These are phyloP conservation scores for Poa pratensis DNA, from an alignment of 176 grass and related monocot genomes.

Conservation along the genomic window DNA sequence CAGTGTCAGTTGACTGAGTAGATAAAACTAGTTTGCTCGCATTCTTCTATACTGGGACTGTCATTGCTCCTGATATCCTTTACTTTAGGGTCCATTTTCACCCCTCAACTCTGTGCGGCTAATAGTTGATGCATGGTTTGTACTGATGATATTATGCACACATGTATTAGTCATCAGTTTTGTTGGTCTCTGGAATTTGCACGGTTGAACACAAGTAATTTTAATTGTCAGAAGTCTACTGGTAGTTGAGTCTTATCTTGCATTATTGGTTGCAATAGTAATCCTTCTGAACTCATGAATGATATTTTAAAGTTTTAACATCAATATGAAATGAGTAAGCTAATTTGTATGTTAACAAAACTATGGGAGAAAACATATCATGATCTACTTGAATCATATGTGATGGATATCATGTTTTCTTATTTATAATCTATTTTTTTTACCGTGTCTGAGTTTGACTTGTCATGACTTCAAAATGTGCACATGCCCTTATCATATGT, in stretches of 20 bases:
- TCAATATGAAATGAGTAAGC: conserved; percentile 6
- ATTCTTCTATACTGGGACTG: conserved; percentile 26
- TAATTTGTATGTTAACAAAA: neutral
- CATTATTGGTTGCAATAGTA: conserved; percentile 2
- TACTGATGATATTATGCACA: conserved; percentile 17
- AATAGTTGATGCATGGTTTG: neutral
- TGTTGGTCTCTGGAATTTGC: neutral
- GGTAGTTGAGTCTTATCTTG: conserved; percentile 1
- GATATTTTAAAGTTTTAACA: conserved; percentile 20
- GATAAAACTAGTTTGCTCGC: neutral
- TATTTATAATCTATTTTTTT: conserved; percentile 30
- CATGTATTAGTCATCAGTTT: conserved; percentile 18
- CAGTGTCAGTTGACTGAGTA: conserved; percentile 4
- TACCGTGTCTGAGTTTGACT: neutral
- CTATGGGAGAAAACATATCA: neutral
- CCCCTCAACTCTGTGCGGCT: neutral
- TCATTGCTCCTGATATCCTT: conserved; percentile 3
- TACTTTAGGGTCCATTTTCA: neutral
- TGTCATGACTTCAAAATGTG: conserved; percentile 9
- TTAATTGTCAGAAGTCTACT: conserved; percentile 14
- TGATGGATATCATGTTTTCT: conserved; percentile 9
- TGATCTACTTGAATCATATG: conserved; percentile 13
- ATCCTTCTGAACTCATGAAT: neutral
- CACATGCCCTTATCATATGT: neutral
- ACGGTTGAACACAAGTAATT: neutral